A percentile compares a stretch with the other conserved stretches of the same genome.
phyloP scores from a whole-genome alignment of 805 yeast species.

The Saturnispora besseyi region DNA sequence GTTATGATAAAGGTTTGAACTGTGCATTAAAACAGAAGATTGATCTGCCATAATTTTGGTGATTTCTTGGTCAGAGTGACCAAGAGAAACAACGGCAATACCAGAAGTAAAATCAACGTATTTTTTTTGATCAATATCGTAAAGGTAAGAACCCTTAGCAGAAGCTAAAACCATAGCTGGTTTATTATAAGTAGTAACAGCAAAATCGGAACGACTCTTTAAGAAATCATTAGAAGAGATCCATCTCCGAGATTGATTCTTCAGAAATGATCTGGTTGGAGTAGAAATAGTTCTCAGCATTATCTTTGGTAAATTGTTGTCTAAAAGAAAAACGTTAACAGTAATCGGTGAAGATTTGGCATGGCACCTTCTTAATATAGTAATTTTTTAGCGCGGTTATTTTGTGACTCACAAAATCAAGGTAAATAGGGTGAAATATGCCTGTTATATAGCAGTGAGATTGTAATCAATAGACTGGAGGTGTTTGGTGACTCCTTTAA shows the following conservation, averaged over 20 bases:
- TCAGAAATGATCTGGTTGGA: constrained; percentile 7
- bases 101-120: constrained; percentile 93
- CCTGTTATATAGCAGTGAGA: no score
- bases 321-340: neutral
- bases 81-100: constrained; percentile 92
- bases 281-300: constrained; percentile 6
- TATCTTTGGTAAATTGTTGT: neutral
- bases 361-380: neutral
- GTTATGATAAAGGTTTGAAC: constrained; percentile 80
- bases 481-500: no score
- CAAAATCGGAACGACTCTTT: constrained; percentile 30
- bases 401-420: neutral
- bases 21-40: constrained; percentile 63
- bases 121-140: constrained; percentile 69
- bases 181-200: constrained; percentile 73
- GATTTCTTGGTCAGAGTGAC: constrained; percentile 73
- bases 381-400: neutral
- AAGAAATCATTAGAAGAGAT: constrained; percentile 25
- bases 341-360: neutral
- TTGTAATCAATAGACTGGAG: no score
- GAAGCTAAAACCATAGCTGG: constrained; percentile 69
- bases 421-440: neutral
- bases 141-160: constrained; percentile 74
- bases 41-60: constrained; percentile 67
- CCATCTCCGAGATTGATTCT: constrained; percentile 6